A percentile compares a stretch with the other conserved stretches of the same genome.
These are phyloP conservation scores for Aspergillus sp. DNA, from an alignment of 2,329 filamentous ascomycete species.

Conservation along the genomic window DNA sequence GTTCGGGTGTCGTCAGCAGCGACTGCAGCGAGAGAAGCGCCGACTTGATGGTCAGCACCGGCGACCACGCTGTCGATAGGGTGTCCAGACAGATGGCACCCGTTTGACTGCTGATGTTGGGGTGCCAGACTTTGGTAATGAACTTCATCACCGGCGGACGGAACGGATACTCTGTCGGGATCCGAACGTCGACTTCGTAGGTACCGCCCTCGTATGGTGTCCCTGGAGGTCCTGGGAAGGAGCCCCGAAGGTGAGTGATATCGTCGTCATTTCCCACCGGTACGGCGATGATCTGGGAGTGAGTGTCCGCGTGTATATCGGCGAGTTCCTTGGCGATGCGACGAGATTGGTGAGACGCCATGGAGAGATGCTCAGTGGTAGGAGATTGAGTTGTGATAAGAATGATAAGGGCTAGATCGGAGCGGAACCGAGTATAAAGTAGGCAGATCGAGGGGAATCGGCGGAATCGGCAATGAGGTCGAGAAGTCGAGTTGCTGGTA, in stretches of 20 bases:
- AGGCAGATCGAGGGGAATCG: neutral
- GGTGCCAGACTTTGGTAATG: slow-evolving; percentile 92
- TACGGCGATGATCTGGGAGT: slow-evolving; percentile 72
- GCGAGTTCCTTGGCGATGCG: slow-evolving; percentile 53
- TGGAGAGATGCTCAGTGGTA: slow-evolving; percentile 30
- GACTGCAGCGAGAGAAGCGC: slow-evolving; percentile 90
- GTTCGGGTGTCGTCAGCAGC: slow-evolving; percentile 88
- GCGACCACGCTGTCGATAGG: slow-evolving; percentile 85
- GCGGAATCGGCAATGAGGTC: too few species aligned
- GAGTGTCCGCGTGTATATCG: slow-evolving; percentile 60
- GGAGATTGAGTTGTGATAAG: neutral
- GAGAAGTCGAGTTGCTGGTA: too few species aligned
- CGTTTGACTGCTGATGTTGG: slow-evolving; percentile 91
- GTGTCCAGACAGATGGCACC: slow-evolving; percentile 97
- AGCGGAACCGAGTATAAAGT: neutral
- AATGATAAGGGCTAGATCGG: too few species aligned
- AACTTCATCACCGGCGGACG: slow-evolving; percentile 89
- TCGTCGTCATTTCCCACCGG: slow-evolving; percentile 63
- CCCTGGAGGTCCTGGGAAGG: slow-evolving; percentile 82
- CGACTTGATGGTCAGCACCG: slow-evolving; percentile 93
- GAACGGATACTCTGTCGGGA: slow-evolving; percentile 89
- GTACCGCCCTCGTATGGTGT: slow-evolving; percentile 89
- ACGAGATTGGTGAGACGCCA: slow-evolving; percentile 58
- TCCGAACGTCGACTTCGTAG: slow-evolving; percentile 79
- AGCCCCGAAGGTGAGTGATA: slow-evolving; percentile 78